Conservation (phyloP, 106 monocot species). For the Apostasia ramifera region DNA sequence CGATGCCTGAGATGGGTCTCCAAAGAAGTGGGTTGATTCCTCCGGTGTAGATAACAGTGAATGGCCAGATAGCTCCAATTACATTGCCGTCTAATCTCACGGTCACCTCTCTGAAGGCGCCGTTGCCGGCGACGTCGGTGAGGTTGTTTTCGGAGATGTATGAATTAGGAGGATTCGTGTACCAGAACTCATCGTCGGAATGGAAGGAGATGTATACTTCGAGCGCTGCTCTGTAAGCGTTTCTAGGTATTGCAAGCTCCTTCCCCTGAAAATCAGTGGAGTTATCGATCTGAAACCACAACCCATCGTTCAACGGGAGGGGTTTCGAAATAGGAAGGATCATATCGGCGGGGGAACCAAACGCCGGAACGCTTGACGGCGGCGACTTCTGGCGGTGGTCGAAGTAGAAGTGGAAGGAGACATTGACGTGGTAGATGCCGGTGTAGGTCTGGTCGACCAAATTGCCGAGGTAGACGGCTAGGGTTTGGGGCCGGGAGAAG, state of each 20-base stretch:
- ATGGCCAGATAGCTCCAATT: conserved; percentile 76
- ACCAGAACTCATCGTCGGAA: conserved; percentile 75
- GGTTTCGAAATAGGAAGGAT: conserved; percentile 64
- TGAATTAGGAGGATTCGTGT: conserved; percentile 56
- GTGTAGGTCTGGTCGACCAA: conserved; percentile 21
- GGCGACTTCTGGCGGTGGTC: conserved; percentile 7
- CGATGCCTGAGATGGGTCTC: conserved; percentile 78
- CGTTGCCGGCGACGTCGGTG: conserved; percentile 36
- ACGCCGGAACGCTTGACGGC: conserved; percentile 5
- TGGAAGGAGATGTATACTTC: conserved; percentile 79
- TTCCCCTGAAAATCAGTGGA: conserved; percentile 37
- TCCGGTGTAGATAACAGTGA: conserved; percentile 80
- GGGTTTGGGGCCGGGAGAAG: conserved; percentile 23
- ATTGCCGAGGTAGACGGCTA: conserved; percentile 54
- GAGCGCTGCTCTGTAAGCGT: conserved; percentile 66
- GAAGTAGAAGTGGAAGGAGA: conserved; percentile 20
- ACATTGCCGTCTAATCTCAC: conserved; percentile 40
- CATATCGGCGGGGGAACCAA: conserved; percentile 51
- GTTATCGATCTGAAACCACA: conserved; percentile 63
- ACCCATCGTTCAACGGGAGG: conserved; percentile 55
- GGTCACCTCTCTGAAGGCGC: conserved; percentile 65
- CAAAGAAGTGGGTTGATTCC: conserved; percentile 82
- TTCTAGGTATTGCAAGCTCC: conserved; percentile 39
- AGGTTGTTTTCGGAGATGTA: conserved; percentile 53
- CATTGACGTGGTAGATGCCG: conserved; percentile 20